These are phyloP conservation scores for Fraxinus baroniana DNA, from an alignment of 305 asterid genomes.

Conservation along the genomic window DNA sequence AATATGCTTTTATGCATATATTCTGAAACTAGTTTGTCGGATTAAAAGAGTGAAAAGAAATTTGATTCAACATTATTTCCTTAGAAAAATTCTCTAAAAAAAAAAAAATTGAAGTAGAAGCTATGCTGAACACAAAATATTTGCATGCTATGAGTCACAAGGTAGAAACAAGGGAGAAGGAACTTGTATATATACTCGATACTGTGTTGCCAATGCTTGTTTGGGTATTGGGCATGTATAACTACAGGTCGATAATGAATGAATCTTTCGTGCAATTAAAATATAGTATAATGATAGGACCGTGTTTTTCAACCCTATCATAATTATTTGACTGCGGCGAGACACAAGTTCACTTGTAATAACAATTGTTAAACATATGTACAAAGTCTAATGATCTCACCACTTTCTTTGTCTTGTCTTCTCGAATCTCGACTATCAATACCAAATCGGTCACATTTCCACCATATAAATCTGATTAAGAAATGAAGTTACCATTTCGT, in stretches of 20 bases:
- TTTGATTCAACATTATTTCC: not conserved
- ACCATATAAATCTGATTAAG: not conserved
- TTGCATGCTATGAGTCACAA: not conserved
- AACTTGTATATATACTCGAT: not conserved
- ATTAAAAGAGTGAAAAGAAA: not conserved
- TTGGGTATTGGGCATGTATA: not conserved
- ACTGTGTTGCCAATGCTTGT: not conserved
- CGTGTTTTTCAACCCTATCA: no score
- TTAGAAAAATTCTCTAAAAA: not conserved
- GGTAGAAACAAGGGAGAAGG: not conserved
- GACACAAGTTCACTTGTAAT: not conserved
- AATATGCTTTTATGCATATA: not conserved
- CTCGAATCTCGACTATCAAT: constrained; percentile 1
- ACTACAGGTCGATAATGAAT: not conserved
- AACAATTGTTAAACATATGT: not conserved
- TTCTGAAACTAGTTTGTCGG: not conserved
- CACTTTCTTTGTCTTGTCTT: not conserved
- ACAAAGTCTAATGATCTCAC: not conserved
- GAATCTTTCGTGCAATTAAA: not conserved
- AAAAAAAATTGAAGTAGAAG: not conserved
- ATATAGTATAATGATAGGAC: not conserved
- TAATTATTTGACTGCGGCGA: not conserved
- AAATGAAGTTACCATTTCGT: not conserved
- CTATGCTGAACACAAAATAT: not conserved
- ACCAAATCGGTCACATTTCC: constrained; percentile 31